phyloP scores from a whole-genome alignment of 345 rosid species.

The Citrus hindsii region DNA sequence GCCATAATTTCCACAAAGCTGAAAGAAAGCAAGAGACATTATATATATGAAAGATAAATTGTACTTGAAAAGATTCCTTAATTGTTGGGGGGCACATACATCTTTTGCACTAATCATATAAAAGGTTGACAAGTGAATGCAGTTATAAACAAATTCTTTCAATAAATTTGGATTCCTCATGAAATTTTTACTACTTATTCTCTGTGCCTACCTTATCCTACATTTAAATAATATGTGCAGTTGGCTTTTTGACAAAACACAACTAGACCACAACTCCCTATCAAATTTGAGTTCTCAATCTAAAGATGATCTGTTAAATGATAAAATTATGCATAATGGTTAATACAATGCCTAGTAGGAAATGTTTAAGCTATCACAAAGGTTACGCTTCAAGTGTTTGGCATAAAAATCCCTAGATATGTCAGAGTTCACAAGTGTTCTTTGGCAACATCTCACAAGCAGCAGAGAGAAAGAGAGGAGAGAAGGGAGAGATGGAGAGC shows the following conservation, averaged over 20 bases:
- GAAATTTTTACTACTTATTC: neutral
- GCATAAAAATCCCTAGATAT: neutral
- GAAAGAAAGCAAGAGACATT: conserved; percentile 23
- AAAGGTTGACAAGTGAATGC: neutral
- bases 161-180: neutral
- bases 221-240: too few relatives aligned
- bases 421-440: neutral
- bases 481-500: conserved; percentile 12
- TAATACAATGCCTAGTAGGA: neutral
- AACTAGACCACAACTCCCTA: neutral
- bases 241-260: conserved; percentile 1
- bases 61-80: neutral
- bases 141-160: neutral
- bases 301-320: neutral
- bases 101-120: neutral
- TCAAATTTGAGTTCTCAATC: neutral
- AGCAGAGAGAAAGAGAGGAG: neutral
- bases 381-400: neutral
- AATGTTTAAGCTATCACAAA: neutral
- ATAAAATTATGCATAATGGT: neutral
- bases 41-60: neutral
- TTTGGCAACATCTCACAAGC: neutral
- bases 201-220: neutral
- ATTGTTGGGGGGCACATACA: neutral
- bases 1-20: conserved; percentile 99